Percentiles rank a stretch among this genome's conserved stretches.
Evolutionary conservation across 176 grass and related monocot genomes (phyloP).

Genomic region (Aegilops speltoides): DNA sequence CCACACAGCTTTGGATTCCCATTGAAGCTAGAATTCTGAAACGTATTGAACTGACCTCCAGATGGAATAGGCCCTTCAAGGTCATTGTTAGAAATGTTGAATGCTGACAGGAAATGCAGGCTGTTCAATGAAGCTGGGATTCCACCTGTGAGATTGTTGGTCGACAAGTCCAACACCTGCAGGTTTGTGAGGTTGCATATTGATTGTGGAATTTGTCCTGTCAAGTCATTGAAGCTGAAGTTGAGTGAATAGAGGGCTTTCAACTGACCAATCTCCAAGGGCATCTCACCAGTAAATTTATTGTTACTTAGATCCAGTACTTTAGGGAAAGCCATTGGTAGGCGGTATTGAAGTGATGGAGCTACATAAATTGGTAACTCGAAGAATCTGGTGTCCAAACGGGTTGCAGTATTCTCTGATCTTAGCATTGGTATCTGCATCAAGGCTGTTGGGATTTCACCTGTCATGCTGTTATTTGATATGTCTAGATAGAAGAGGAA

Average conservation of each 20-base stretch:
- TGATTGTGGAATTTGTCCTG: slow-evolving; percentile 5
- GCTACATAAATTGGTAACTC: neutral
- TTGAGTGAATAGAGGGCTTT: neutral
- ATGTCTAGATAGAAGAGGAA: neutral
- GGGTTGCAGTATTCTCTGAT: neutral
- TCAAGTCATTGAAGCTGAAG: slow-evolving; percentile 23
- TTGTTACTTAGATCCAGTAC: neutral
- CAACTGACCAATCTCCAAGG: neutral
- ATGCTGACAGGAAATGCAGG: slow-evolving; percentile 21
- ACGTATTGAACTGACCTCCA: slow-evolving; percentile 26
- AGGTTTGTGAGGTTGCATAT: slow-evolving; percentile 28
- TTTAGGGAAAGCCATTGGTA: neutral
- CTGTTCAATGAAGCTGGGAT: neutral
- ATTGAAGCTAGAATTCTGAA: neutral
- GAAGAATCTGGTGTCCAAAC: neutral
- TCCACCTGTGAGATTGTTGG: slow-evolving; percentile 11
- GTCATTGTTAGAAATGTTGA: slow-evolving; percentile 34
- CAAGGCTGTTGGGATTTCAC: neutral
- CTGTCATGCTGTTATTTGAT: slow-evolving; percentile 23
- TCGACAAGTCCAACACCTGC: neutral
- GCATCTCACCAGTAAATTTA: neutral
- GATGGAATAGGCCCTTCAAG: slow-evolving; percentile 37
- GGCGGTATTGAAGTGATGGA: neutral
- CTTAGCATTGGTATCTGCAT: neutral
- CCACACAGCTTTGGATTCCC: slow-evolving; percentile 34